These are phyloP conservation scores for Ampelomyces quisqualis DNA, from an alignment of 2,329 filamentous ascomycete genomes.

Conservation along the genomic window DNA sequence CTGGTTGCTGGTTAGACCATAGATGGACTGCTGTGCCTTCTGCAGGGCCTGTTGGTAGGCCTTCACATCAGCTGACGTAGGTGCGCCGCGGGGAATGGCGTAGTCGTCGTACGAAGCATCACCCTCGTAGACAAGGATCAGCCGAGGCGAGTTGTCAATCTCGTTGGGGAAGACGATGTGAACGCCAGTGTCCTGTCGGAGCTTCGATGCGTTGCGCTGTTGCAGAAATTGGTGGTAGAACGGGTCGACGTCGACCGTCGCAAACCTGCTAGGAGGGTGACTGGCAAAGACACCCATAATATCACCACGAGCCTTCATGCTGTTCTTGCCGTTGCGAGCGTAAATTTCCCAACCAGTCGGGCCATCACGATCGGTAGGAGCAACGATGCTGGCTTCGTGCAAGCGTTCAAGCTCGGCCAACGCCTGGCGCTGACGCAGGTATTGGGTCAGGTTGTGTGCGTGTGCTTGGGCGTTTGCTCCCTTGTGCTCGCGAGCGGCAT, in stretches of 20 bases:
- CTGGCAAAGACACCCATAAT: slow-evolving; percentile 71
- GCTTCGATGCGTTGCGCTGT: slow-evolving; percentile 61
- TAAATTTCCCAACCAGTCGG: slow-evolving; percentile 85
- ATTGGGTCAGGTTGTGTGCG: slow-evolving; percentile 82
- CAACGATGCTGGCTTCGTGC: slow-evolving; percentile 84
- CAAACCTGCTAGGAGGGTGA: slow-evolving; percentile 72
- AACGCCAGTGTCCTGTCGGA: slow-evolving; percentile 70
- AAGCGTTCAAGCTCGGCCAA: slow-evolving; percentile 78
- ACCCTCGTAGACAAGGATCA: slow-evolving; percentile 75
- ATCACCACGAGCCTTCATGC: slow-evolving; percentile 71
- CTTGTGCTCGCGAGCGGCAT: slow-evolving; percentile 78
- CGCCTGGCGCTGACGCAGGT: slow-evolving; percentile 78
- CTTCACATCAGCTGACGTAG: slow-evolving; percentile 56
- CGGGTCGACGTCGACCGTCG: slow-evolving; percentile 67
- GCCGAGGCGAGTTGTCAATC: slow-evolving; percentile 57
- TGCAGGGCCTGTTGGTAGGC: slow-evolving; percentile 60
- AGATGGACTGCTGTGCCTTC: slow-evolving; percentile 59
- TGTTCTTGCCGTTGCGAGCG: slow-evolving; percentile 80
- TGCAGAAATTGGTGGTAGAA: slow-evolving; percentile 77
- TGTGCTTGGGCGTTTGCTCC: slow-evolving; percentile 73
- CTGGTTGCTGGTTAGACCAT: slow-evolving; percentile 56
- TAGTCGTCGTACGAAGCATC: slow-evolving; percentile 55
- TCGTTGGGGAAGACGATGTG: slow-evolving; percentile 70
- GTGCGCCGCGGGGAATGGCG: slow-evolving; percentile 57
- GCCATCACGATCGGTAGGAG: slow-evolving; percentile 68